Conservation (phyloP, 306 rosid species). For the Pyrus pyrifolia region DNA sequence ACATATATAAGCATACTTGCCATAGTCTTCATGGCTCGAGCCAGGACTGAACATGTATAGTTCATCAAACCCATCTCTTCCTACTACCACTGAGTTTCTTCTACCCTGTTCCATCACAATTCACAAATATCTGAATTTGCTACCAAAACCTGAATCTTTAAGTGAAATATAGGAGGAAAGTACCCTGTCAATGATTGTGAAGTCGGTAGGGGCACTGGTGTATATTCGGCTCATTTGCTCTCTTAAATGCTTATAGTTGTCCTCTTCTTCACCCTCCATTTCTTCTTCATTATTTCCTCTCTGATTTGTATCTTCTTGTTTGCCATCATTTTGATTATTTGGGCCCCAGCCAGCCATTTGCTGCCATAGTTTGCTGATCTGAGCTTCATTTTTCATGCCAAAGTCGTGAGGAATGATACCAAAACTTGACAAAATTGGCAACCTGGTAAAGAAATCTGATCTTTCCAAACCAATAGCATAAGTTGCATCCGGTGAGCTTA, state of each 20-base stretch:
- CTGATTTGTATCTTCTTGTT: constrained; percentile 21
- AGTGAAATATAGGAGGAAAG: neutral
- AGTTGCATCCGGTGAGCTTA: constrained; percentile 85
- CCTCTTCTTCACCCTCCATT: constrained; percentile 51
- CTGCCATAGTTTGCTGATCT: constrained; percentile 31
- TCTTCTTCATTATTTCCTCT: constrained; percentile 23
- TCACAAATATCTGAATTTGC: no score
- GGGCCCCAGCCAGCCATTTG: constrained; percentile 30
- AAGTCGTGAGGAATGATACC: constrained; percentile 47
- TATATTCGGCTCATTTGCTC: constrained; percentile 54
- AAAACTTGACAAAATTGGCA: constrained; percentile 47
- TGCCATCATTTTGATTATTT: constrained; percentile 6
- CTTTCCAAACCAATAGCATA: constrained; percentile 71
- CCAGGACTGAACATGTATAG: constrained; percentile 75
- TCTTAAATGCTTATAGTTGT: constrained; percentile 49
- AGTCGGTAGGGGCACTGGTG: constrained; percentile 60
- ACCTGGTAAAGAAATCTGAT: constrained; percentile 40
- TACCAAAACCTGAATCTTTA: no score
- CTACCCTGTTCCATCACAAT: constrained; percentile 54
- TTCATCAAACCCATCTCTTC: constrained; percentile 74
- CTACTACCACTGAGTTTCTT: constrained; percentile 70
- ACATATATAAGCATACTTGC: constrained; percentile 56
- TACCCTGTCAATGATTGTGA: constrained; percentile 81
- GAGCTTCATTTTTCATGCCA: constrained; percentile 19
- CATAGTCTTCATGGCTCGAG: constrained; percentile 45